Evolutionary conservation across 331 rosid genomes (phyloP).

Genomic region (Telfairia occidentalis): DNA sequence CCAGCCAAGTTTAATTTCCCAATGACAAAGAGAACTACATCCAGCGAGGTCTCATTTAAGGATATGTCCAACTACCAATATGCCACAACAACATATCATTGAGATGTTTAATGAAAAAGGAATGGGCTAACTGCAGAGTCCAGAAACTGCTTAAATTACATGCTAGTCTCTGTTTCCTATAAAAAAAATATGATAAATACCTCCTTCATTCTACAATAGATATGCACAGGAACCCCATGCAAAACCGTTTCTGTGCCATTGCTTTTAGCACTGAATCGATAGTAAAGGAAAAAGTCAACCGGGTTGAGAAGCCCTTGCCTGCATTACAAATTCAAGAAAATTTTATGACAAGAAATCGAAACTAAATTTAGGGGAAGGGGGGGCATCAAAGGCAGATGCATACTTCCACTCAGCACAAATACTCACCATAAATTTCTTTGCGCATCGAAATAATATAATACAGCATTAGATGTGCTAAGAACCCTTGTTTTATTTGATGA

Average conservation of each 20-base stretch:
- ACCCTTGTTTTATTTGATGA: conserved; percentile 58
- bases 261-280: conserved; percentile 41
- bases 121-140: not conserved
- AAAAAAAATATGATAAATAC: conserved; percentile 38
- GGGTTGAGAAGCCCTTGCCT: conserved; percentile 79
- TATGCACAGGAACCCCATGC: conserved; percentile 53
- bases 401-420: conserved; percentile 10
- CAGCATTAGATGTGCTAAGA: conserved; percentile 50
- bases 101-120: conserved; percentile 12
- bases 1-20: conserved; percentile 75
- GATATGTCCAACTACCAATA: conserved; percentile 55
- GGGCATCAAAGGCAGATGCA: conserved; percentile 16
- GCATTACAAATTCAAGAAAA: conserved; percentile 17
- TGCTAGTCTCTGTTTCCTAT: conserved; percentile 2
- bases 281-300: conserved; percentile 49
- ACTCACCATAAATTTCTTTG: conserved; percentile 55
- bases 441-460: conserved; percentile 53
- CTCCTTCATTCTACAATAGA: conserved; percentile 63
- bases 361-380: not conserved
- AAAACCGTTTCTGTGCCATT: conserved; percentile 36
- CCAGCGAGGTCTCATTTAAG: conserved; percentile 73
- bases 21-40: conserved; percentile 63
- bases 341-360: conserved; percentile 7
- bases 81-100: conserved; percentile 13
- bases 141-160: not conserved